Evolutionary conservation across 345 rosid species (phyloP), one percentile per base, ranked within the genome.

Genomic region (Angophora floribunda): DNA sequence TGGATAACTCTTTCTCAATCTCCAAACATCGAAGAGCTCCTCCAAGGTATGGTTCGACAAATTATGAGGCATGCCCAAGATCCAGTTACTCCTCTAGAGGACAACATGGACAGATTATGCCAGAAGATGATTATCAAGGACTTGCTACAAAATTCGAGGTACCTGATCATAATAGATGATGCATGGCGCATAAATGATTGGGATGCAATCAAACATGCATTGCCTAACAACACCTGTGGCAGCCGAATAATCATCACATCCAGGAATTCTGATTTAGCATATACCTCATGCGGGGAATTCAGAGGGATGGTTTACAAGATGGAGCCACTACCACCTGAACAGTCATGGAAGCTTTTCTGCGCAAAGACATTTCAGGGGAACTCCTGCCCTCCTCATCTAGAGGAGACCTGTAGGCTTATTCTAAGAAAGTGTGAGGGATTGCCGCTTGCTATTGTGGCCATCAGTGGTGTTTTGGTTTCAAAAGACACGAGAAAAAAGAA

Each of bases 381-480:
- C 52, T 36, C 84, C 3, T 92, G 93, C 57, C 94, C 94, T 47
- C 19, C 89, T 21, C 70, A 92, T 59, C 57, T 93, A n/a, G 90
- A 90, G 85, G 90, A 89, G 36, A 84, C 91, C 11, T 92, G 92
- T 9, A 51, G 28, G 51, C 61, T 50, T 2, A 92, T 93, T 70
- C 87, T 92, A 84, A 86, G 79, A 36, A 93, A 89, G n/a, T 93
- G 95, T 16, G 92, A 86, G 52, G 95, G 94, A 28, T 49, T 93
- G 17, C 94, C 94, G 5, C 92, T 93, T 28, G 94, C 95, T 28
- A 91, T 92, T 6, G 93, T 92, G 80, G 95, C 94, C 22, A 90
- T 92, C 51, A 89, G 95, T 44, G 95, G 94, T 13, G 93, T 91
- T 67, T 50, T 93, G 87, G 91, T 93, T 10, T 59, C 92, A 10